Conservation (phyloP, 2,329 filamentous ascomycete species). For the Diplocarpon rosae region DNA sequence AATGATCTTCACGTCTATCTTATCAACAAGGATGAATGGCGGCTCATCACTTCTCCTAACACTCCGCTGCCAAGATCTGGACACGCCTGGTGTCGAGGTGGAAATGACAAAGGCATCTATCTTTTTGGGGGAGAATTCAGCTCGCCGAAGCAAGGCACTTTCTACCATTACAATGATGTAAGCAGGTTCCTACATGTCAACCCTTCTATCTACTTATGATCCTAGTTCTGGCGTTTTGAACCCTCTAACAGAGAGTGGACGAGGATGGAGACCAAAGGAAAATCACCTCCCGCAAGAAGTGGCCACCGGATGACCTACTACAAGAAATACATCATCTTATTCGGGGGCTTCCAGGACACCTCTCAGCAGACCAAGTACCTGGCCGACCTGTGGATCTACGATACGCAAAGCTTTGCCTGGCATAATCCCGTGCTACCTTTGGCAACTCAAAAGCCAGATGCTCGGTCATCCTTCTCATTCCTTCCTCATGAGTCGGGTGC, state of each 20-base stretch:
- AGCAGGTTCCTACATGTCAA: neutral
- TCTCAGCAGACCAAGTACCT: slow-evolving; percentile 91
- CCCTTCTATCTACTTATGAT: slow-evolving; percentile 1
- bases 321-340: slow-evolving; percentile 93
- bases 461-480: slow-evolving; percentile 83
- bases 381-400: slow-evolving; percentile 90
- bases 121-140: slow-evolving; percentile 96
- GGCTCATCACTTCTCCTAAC: slow-evolving; percentile 80
- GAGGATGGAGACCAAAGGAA: slow-evolving; percentile 69
- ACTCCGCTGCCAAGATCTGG: slow-evolving; percentile 81
- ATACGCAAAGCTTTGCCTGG: slow-evolving; percentile 81
- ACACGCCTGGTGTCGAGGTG: slow-evolving; percentile 87
- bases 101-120: slow-evolving; percentile 73
- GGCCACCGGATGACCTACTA: slow-evolving; percentile 94
- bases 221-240: slow-evolving; percentile 76
- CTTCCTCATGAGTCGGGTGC: slow-evolving; percentile 84
- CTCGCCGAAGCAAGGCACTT: slow-evolving; percentile 92
- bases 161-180: slow-evolving; percentile 92
- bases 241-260: slow-evolving; percentile 80
- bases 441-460: slow-evolving; percentile 77
- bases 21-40: slow-evolving; percentile 82
- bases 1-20: slow-evolving; percentile 60
- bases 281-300: slow-evolving; percentile 71
- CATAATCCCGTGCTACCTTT: slow-evolving; percentile 63
- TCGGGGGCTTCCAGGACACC: slow-evolving; percentile 95